phyloP scores from a whole-genome alignment of 345 rosid species.

The Salix arbutifolia region DNA sequence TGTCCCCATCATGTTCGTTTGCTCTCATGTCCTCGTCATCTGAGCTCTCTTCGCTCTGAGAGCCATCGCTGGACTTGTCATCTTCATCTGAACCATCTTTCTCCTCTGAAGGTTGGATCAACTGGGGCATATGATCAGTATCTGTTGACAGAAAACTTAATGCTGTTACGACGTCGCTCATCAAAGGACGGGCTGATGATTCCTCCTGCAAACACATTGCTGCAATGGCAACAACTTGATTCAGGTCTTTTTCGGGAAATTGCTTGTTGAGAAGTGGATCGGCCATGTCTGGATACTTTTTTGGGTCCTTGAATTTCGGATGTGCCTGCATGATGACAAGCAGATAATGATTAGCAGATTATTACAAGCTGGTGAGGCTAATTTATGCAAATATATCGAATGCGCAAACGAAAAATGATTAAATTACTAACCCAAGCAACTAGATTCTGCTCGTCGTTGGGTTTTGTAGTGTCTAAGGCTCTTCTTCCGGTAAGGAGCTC shows the following conservation, averaged over 20 bases:
- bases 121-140: neutral
- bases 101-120: conserved; percentile 5
- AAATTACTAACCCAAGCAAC: conserved; percentile 64
- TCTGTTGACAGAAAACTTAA: conserved; percentile 53
- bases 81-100: neutral
- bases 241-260: conserved; percentile 64
- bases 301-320: conserved; percentile 67
- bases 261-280: conserved; percentile 54
- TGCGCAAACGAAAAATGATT: neutral
- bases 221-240: conserved; percentile 80
- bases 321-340: conserved; percentile 44
- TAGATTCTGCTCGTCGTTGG: conserved; percentile 61
- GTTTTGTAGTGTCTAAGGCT: conserved; percentile 64
- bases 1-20: neutral
- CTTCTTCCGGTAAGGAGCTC: conserved; percentile 70
- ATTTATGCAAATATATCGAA: neutral
- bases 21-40: neutral
- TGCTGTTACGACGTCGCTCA: conserved; percentile 69
- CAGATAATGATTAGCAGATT: neutral
- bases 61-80: neutral
- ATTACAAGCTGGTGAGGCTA: neutral
- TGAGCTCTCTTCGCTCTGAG: neutral
- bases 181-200: conserved; percentile 67
- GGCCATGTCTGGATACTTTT: conserved; percentile 63
- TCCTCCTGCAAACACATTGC: conserved; percentile 89